Base-by-base conservation (phyloP, 192 early-diverging fungal species). In the Rhizoclosmatium globosum region DNA sequence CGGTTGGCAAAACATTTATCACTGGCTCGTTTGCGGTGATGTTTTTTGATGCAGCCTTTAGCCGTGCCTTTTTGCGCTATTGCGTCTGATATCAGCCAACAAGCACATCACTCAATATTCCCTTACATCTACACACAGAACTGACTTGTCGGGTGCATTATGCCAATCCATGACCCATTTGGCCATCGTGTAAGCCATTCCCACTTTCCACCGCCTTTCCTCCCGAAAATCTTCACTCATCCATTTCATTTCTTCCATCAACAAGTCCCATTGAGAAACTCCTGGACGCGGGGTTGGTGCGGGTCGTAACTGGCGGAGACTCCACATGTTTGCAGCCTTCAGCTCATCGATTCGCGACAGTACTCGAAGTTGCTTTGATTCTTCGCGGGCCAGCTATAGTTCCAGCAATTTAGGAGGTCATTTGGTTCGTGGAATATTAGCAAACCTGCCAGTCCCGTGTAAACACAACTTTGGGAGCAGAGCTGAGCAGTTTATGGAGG, bases 181-280 rank as follows among this genome's bases (percentile, higher is more conserved):
- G 0, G 91, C 89, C 1, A 95, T 64, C 48, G 82, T 88, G 74
- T 84, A 93, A 0, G 94, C 93, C 15, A 83, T 86, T 6, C 89
- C 92, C 43, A 93, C 92, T 82, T 96, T 96, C 94, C 93, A 94
- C 50, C 87, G 89, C 50, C 91, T 82, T 76, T 96, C 95, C 70
- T 96, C 90, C 67, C 89, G 89, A 82, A 94, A 95, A 73, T 96
- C 95, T 41, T 88, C 91, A 38, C 86, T 84, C 79, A 92, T 84
- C 95, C 94, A 96, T 85, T 87, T 87, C 93, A 95, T 92, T 74
- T 96, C 94, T 59, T 93, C 92, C 48, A 96, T 71, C 44, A 96
- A 79, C 47, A 82, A 86, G 83, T 96, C 95, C 92, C 93, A 93
- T 43, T 94, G 91, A 0, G 91, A 90, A 47, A 90, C 89, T 19